Percentiles rank a stretch among this genome's conserved stretches.
phyloP scores from a whole-genome alignment of 305 asterid species.

The Andrographis paniculata region DNA sequence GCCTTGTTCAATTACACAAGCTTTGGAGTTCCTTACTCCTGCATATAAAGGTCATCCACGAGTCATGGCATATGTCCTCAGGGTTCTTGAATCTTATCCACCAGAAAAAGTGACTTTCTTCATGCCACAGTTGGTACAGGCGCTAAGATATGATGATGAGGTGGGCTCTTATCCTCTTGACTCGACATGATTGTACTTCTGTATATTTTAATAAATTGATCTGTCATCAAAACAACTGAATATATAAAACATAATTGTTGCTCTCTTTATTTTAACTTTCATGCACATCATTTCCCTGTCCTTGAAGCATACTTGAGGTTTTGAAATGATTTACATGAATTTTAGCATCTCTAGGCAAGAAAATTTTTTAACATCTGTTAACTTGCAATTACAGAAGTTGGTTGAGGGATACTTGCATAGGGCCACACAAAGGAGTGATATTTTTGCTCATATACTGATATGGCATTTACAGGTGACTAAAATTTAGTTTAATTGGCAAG shows the following conservation, averaged over 20 bases:
- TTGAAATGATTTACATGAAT: too few species aligned
- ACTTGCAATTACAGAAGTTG: constrained; percentile 55
- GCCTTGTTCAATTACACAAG: constrained; percentile 95
- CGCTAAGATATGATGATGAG: constrained; percentile 94
- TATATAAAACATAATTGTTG: too few species aligned
- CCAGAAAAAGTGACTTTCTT: constrained; percentile 93
- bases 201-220: too few species aligned
- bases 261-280: too few species aligned
- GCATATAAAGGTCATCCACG: constrained; percentile 97
- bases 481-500: constrained; percentile 10
- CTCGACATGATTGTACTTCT: constrained; percentile 14
- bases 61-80: constrained; percentile 97
- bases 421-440: constrained; percentile 95
- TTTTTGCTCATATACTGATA: constrained; percentile 93
- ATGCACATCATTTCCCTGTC: too few species aligned
- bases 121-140: constrained; percentile 99
- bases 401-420: constrained; percentile 98
- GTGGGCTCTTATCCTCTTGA: constrained; percentile 42
- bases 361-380: too few species aligned
- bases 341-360: too few species aligned
- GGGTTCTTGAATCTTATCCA: constrained; percentile 98
- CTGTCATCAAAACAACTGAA: too few species aligned
- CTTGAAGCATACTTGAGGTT: too few species aligned
- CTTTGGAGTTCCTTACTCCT: constrained; percentile 95
- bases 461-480: constrained; percentile 90